A percentile compares a stretch with the other conserved stretches of the same genome.
phyloP scores from a whole-genome alignment of 2,329 filamentous ascomycete genomes.

The Hortaea werneckii region DNA sequence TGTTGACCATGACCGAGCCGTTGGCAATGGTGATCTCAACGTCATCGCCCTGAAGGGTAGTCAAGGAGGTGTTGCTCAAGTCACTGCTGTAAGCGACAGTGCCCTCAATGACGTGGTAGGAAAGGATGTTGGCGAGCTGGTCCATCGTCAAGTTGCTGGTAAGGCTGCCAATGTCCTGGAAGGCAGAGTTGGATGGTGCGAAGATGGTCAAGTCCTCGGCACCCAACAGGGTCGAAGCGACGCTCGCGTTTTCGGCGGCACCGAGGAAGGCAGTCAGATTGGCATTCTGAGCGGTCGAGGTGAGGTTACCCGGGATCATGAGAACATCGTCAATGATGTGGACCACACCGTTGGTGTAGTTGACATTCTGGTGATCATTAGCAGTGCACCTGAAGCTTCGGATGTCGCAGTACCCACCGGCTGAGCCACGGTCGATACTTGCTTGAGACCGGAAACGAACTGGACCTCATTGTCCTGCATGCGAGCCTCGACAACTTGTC shows the following conservation, averaged over 20 bases:
- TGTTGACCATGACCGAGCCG: slow-evolving; percentile 34
- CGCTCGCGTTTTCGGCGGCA: slow-evolving; percentile 30
- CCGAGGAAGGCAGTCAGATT: slow-evolving; percentile 33
- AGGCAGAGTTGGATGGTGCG: slow-evolving; percentile 51
- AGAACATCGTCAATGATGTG: slow-evolving; percentile 38
- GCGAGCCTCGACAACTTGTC: slow-evolving; percentile 46
- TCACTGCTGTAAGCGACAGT: slow-evolving; percentile 43
- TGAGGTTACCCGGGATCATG: slow-evolving; percentile 27
- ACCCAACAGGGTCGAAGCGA: slow-evolving; percentile 32
- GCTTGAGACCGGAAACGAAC: slow-evolving; percentile 44
- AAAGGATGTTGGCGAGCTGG: slow-evolving; percentile 41
- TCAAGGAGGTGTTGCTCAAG: slow-evolving; percentile 30
- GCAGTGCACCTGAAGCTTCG: neutral
- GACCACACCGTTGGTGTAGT: slow-evolving; percentile 36
- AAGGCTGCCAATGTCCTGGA: slow-evolving; percentile 43
- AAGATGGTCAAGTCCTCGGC: slow-evolving; percentile 51
- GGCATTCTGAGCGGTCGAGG: slow-evolving; percentile 23
- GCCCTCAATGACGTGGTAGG: slow-evolving; percentile 54
- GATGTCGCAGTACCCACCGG: slow-evolving; percentile 31
- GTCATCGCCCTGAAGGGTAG: slow-evolving; percentile 27
- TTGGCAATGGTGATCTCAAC: slow-evolving; percentile 31
- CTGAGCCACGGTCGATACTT: slow-evolving; percentile 38
- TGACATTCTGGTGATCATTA: slow-evolving; percentile 26
- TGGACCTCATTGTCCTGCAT: slow-evolving; percentile 30
- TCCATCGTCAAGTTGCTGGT: slow-evolving; percentile 35